Evolutionary conservation across 495 filamentous ascomycete species (phyloP).

Genomic region (Aspergillus sparsus): DNA sequence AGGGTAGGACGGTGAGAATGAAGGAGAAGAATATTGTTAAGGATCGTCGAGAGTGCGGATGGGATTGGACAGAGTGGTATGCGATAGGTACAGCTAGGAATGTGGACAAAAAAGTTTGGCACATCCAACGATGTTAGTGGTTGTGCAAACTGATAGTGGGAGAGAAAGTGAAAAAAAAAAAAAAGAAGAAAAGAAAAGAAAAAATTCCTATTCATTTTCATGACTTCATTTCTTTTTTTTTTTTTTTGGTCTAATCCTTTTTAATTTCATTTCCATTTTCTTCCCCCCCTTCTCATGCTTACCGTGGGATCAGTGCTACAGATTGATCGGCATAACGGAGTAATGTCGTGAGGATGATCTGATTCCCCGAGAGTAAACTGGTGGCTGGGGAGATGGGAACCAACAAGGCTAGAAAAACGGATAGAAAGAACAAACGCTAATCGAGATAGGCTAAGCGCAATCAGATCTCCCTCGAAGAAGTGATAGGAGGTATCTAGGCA

Average conservation of each 20-base stretch:
- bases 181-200: slow-evolving; percentile 2
- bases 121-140: slow-evolving; percentile 21
- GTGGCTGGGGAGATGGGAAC: slow-evolving; percentile 27
- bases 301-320: slow-evolving; percentile 21
- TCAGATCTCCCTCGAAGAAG: not conserved
- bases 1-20: slow-evolving; percentile 20
- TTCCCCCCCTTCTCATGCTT: slow-evolving; percentile 12
- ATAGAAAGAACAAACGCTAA: slow-evolving; percentile 6
- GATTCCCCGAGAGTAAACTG: slow-evolving; percentile 23
- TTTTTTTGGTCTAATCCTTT: slow-evolving; percentile 15
- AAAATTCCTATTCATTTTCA: slow-evolving; percentile 8
- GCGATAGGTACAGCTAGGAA: slow-evolving; percentile 26
- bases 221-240: not conserved
- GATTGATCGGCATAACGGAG: slow-evolving; percentile 24
- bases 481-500: slow-evolving; percentile 2
- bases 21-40: slow-evolving; percentile 21
- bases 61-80: slow-evolving; percentile 24
- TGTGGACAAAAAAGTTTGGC: slow-evolving; percentile 23
- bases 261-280: not conserved
- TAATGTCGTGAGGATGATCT: slow-evolving; percentile 9
- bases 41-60: slow-evolving; percentile 19
- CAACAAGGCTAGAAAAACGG: slow-evolving; percentile 11
- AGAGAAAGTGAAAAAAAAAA: slow-evolving; percentile 1
- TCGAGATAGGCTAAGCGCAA: slow-evolving; percentile 16
- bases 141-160: slow-evolving; percentile 5